Percentiles rank a stretch among this genome's conserved stretches.
Conservation (phyloP, 2,329 filamentous ascomycete genomes). For the Colletotrichum godetiae region DNA sequence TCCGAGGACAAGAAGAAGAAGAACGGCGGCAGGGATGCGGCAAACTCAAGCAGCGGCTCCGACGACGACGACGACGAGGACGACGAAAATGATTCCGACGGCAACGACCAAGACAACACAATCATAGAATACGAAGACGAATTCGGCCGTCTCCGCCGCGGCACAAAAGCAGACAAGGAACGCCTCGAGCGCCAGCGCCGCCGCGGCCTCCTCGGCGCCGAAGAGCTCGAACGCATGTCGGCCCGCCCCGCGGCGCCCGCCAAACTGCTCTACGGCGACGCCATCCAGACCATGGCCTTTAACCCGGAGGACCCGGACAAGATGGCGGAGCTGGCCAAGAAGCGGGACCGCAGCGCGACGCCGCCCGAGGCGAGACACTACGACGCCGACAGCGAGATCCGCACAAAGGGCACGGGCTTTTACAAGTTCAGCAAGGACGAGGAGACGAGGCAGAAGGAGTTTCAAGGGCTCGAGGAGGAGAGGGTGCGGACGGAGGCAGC, state of each 20-base stretch:
- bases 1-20: slow-evolving; percentile 54
- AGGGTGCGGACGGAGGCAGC: slow-evolving; percentile 75
- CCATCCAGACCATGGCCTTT: slow-evolving; percentile 87
- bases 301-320: slow-evolving; percentile 76
- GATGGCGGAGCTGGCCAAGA: slow-evolving; percentile 83
- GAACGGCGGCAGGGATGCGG: slow-evolving; percentile 70
- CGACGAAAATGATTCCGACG: slow-evolving; percentile 53
- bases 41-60: slow-evolving; percentile 44
- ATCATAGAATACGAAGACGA: slow-evolving; percentile 92
- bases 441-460: slow-evolving; percentile 73
- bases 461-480: slow-evolving; percentile 77
- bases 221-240: slow-evolving; percentile 76
- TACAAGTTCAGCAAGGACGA: slow-evolving; percentile 88
- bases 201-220: slow-evolving; percentile 64
- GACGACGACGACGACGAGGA: slow-evolving; percentile 47
- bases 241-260: slow-evolving; percentile 74
- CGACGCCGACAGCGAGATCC: slow-evolving; percentile 83
- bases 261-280: slow-evolving; percentile 85
- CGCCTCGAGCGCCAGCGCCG: slow-evolving; percentile 68
- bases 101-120: slow-evolving; percentile 61
- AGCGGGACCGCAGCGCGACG: slow-evolving; percentile 82
- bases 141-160: slow-evolving; percentile 84
- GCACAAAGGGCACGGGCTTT: slow-evolving; percentile 90
- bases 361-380: slow-evolving; percentile 87
- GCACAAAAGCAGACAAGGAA: slow-evolving; percentile 76